Evolutionary conservation across 495 filamentous ascomycete genomes (phyloP), one percentile per base, ranked within the genome.

Genomic region (Aspergillus affinis): DNA sequence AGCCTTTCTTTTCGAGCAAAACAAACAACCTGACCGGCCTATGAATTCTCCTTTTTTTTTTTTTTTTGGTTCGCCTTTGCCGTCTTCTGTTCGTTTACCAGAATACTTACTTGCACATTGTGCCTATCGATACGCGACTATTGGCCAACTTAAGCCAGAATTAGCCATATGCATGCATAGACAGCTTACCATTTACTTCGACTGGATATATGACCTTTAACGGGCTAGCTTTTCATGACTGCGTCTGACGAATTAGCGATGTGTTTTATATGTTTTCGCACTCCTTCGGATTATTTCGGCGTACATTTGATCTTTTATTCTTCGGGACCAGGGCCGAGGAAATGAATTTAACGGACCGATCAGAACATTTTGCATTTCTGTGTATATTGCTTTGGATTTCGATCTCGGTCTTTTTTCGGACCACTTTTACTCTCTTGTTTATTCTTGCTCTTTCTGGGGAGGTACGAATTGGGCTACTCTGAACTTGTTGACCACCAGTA

Each of bases 151-250:
- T 55, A 59, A 65, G 65, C 65, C 65, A 68, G 56, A 60, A 26
- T 59, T 62, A 64, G 60, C 62, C 60, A 65, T 63, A 65, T 68
- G 59, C 63, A 68, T 68, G 61, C 66, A 68, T 68, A 68, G 66
- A 68, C 62, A 65, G 55, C 60, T 58, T 63, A 50, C 58, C 59
- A 53, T 65, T 64, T 62, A 51, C 56, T 65, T 63, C 66, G 61
- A 55, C 66, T 63, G 65, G 65, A 68, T 63, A 65, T 65, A 63
- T 60, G 17, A n/a, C 7, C 48, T 27, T 55, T 61, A 51, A 59
- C 61, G 57, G 62, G 59, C 60, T 61, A 60, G 54, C 57, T 53
- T 48, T 48, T 56, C 23, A 61, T 68, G 60, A 59, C 32, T 55
- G 44, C 46, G 52, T 59, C 44, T 59, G 58, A 55, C 60, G 53